phyloP scores from a whole-genome alignment of 345 rosid genomes.

The Acer negundo region DNA sequence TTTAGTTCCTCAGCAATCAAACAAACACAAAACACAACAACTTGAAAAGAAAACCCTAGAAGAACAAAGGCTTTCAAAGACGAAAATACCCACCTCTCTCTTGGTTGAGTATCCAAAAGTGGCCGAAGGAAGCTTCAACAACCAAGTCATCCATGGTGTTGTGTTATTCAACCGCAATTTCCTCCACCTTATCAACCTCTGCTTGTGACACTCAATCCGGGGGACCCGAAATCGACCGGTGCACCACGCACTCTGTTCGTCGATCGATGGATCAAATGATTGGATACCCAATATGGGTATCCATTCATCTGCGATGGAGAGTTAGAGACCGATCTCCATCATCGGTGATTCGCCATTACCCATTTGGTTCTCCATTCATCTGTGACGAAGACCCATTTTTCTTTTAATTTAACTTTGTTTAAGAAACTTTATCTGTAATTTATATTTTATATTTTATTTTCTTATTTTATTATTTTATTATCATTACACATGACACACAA shows the following conservation, averaged over 20 bases:
- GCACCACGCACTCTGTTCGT: slow-evolving; percentile 22
- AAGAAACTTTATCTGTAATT: too few relatives aligned
- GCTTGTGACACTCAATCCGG: slow-evolving; percentile 21
- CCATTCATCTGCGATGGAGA: too few relatives aligned
- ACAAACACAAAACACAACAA: neutral
- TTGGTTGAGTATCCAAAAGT: slow-evolving; percentile 59
- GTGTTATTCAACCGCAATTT: slow-evolving; percentile 25
- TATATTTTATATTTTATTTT: too few relatives aligned
- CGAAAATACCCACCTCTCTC: slow-evolving; percentile 58
- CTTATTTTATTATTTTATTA: too few relatives aligned
- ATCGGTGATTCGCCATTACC: too few relatives aligned
- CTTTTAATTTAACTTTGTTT: too few relatives aligned
- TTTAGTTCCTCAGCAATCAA: neutral
- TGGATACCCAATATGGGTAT: too few relatives aligned
- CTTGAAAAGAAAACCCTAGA: neutral
- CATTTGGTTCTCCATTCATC: too few relatives aligned
- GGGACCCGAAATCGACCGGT: slow-evolving; percentile 23
- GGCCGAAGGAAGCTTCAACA: slow-evolving; percentile 66
- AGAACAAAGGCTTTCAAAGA: neutral
- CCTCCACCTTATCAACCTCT: slow-evolving; percentile 17
- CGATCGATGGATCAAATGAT: neutral
- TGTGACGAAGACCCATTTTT: too few relatives aligned
- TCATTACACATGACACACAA: too few relatives aligned
- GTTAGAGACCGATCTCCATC: too few relatives aligned
- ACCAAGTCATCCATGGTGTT: slow-evolving; percentile 43